phyloP scores from a whole-genome alignment of 2,329 filamentous ascomycete genomes.

The Alternaria triticimaculans region DNA sequence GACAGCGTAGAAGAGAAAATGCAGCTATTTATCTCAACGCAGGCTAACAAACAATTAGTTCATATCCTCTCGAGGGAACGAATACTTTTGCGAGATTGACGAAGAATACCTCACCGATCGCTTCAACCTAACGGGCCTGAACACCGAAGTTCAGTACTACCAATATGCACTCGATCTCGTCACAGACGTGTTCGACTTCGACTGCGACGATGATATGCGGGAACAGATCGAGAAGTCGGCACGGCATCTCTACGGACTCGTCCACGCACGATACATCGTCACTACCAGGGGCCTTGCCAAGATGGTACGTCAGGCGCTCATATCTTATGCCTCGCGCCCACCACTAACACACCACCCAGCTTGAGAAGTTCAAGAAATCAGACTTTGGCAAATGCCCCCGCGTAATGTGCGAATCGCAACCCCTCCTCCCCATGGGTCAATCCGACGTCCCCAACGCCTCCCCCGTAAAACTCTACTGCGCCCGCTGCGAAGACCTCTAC shows the following conservation, averaged over 20 bases:
- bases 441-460: constrained; percentile 87
- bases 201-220: constrained; percentile 97
- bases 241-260: constrained; percentile 90
- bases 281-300: constrained; percentile 92
- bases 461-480: constrained; percentile 95
- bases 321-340: neutral
- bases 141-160: constrained; percentile 98
- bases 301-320: constrained; percentile 72
- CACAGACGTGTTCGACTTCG: constrained; percentile 97
- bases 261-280: constrained; percentile 96
- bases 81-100: constrained; percentile 99
- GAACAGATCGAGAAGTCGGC: constrained; percentile 98
- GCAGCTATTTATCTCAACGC: neutral
- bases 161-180: constrained; percentile 98
- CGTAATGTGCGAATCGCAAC: constrained; percentile 92
- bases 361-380: constrained; percentile 98
- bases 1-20: constrained; percentile 6
- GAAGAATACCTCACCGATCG: constrained; percentile 98
- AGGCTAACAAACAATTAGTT: constrained; percentile 66
- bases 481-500: constrained; percentile 97
- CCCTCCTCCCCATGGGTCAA: constrained; percentile 91
- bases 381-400: constrained; percentile 98
- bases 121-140: constrained; percentile 96
- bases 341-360: constrained; percentile 61
- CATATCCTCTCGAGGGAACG: constrained; percentile 95